phyloP scores from a whole-genome alignment of 2,329 filamentous ascomycete genomes.

The Cordyceps farinosa region DNA sequence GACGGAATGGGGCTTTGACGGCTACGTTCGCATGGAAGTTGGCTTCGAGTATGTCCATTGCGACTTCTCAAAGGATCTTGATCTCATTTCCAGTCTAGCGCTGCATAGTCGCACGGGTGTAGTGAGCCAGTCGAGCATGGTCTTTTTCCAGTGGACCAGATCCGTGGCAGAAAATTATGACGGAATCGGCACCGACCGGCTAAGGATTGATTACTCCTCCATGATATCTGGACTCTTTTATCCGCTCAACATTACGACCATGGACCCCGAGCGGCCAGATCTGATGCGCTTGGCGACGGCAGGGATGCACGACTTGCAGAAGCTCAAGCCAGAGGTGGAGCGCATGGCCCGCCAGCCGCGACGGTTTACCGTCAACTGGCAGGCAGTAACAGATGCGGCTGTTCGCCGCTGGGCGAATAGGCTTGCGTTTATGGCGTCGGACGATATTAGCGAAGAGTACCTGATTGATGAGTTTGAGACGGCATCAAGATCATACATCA shows the following conservation, averaged over 20 bases:
- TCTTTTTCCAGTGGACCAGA: slow-evolving; percentile 38
- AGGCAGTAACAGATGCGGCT: slow-evolving; percentile 61
- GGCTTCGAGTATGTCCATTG: slow-evolving; percentile 71
- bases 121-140: slow-evolving; percentile 26
- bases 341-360: slow-evolving; percentile 36
- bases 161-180: slow-evolving; percentile 44
- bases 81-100: slow-evolving; percentile 33
- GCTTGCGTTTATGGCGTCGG: slow-evolving; percentile 40
- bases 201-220: slow-evolving; percentile 45
- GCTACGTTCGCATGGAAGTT: slow-evolving; percentile 63
- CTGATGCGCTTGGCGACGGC: slow-evolving; percentile 33
- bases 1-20: slow-evolving; percentile 56
- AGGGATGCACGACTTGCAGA: slow-evolving; percentile 28
- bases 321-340: slow-evolving; percentile 42
- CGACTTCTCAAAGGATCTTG: slow-evolving; percentile 49
- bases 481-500: slow-evolving; percentile 42
- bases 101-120: slow-evolving; percentile 22
- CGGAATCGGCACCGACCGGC: slow-evolving; percentile 40
- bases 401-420: slow-evolving; percentile 58
- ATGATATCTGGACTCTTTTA: slow-evolving; percentile 52
- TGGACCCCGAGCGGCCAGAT: slow-evolving; percentile 30
- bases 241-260: slow-evolving; percentile 47
- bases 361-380: slow-evolving; percentile 55
- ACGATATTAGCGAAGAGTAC: slow-evolving; percentile 25
- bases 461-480: slow-evolving; percentile 37